Base-by-base conservation (phyloP, 1,284 basidiomycete species). In the Leucoagaricus sp. region DNA sequence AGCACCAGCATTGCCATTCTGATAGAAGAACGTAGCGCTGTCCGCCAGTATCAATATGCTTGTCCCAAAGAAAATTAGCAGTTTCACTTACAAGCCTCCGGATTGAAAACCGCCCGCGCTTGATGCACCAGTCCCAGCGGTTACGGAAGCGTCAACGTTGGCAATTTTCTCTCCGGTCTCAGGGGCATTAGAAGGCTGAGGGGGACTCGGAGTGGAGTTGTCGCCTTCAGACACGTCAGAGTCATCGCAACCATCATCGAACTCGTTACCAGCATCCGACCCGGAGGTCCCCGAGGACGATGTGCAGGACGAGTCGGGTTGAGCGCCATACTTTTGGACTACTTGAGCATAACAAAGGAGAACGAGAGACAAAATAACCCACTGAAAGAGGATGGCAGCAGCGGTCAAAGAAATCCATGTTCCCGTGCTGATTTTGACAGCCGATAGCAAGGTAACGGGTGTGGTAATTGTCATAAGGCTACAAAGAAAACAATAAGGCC, bases 1-100 rank as follows among this genome's bases (percentile, higher is more conserved):
- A 7, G 91, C 89, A 58, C 91, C 91, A 4, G 85, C 75, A 49
- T 72, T 71, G 41, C 86, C 87, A 49, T 80, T 73, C 76, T 94
- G 91, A 69, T 75, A 81, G 79, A 80, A 92, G 75, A 72, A 93
- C 23, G 91, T 93, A 25, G 83, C 90, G 62, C 83, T 85, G 57
- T 50, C 41, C 34, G 23, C 13, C 26, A 15, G 45, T 33, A 4
- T 38, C 15, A 34, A 7, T 2, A 1, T 13, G 15, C 29, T 9
- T 17, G 23, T 33, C 17, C 23, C 19, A 48, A 12, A 6, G 38
- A 21, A 26, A 23, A 17, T 19, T 36, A 46, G 63, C 64, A 63
- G 64, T 67, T 52, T 60, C 45, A 72, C 81, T 59, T 72, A 85
- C 85, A 75, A 60, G 72, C 85, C 84, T 59, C 73, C 71, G 36